Evolutionary conservation across 345 rosid species (phyloP).

Genomic region (Erodium maritimum): DNA sequence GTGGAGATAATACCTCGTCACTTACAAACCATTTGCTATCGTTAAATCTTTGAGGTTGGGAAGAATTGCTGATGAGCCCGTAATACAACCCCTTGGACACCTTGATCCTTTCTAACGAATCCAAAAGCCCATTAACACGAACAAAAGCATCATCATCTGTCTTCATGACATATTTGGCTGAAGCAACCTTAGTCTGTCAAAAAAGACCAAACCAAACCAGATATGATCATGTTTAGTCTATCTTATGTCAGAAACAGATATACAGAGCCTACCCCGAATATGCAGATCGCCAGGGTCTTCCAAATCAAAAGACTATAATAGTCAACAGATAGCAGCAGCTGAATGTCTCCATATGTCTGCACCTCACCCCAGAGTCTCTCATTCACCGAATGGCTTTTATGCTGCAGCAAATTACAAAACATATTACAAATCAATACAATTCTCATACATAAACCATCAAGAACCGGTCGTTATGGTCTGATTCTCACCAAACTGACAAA

Average conservation of each 20-base stretch:
- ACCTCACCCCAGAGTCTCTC: constrained; percentile 92
- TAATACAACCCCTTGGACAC: constrained; percentile 56
- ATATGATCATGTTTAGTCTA: constrained; percentile 7
- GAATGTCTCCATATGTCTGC: constrained; percentile 68
- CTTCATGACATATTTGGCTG: constrained; percentile 89
- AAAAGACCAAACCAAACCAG: constrained; percentile 13
- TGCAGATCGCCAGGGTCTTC: constrained; percentile 96
- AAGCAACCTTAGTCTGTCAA: constrained; percentile 57
- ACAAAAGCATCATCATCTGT: constrained; percentile 98
- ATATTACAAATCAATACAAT: no score
- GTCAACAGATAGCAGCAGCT: constrained; percentile 94
- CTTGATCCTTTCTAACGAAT: constrained; percentile 49
- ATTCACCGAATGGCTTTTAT: constrained; percentile 79
- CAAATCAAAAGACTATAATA: constrained; percentile 90
- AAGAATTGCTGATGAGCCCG: constrained; percentile 75
- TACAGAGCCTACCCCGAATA: constrained; percentile 58
- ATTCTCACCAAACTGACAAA: constrained; percentile 90
- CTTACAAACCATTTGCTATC: constrained; percentile 98
- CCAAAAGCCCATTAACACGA: constrained; percentile 74
- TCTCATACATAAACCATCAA: neutral
- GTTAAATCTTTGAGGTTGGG: constrained; percentile 69
- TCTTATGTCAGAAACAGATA: constrained; percentile 12
- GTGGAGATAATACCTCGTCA: constrained; percentile 38
- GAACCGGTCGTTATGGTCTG: neutral
- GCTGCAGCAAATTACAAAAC: constrained; percentile 39